Base-by-base conservation (phyloP, 169 alveolate species). In the Theileria orientalis region DNA sequence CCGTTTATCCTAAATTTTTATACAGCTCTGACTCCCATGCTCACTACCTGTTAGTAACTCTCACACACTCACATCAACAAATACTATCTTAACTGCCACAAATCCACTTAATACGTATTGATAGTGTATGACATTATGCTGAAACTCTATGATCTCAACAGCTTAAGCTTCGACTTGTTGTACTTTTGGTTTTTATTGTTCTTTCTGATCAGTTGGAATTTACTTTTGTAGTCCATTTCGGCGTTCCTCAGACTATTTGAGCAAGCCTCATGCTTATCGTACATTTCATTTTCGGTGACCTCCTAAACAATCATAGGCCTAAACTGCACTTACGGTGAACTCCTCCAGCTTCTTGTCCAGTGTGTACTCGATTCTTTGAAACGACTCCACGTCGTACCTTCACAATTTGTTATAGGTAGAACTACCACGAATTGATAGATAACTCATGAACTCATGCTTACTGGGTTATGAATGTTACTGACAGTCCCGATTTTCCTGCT, bases 401-500 rank as follows among this genome's bases (percentile, higher is more conserved):
- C 0, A 23, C 46, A 33, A 19, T 30, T 7, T 6, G 5, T 74
- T 6, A 25, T 23, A 44, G 35, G 76, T 67, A 49, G 83, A 84
- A 6, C 60, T 67, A 47, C 51, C 77, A 37, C 5, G 5, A 7
- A 37, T 7, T 37, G 9, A 37, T 37, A 37, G 44, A 37, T 37
- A 37, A 37, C 44, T 37, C 2, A 32, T 5, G 41, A 19, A 25
- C 25, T 56, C 5, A 37, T 0, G 14, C 37, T 56, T 56, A 95
- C 91, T 97, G 96, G 30, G 99, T 96, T n/a, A 97, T 98, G 19
- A 96, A 62, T 1, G 98, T 93, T 0, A 97, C 87, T n/a, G 99
- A 96, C 63, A 93, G 86, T 9, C 99, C 99, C 19, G 98, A 86
- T 72, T 94, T 92, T 11, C 99, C 99, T 3, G 99, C 99, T 37